Base-by-base conservation (phyloP, 352 stramenopile species). In the Globisporangium parvum region DNA sequence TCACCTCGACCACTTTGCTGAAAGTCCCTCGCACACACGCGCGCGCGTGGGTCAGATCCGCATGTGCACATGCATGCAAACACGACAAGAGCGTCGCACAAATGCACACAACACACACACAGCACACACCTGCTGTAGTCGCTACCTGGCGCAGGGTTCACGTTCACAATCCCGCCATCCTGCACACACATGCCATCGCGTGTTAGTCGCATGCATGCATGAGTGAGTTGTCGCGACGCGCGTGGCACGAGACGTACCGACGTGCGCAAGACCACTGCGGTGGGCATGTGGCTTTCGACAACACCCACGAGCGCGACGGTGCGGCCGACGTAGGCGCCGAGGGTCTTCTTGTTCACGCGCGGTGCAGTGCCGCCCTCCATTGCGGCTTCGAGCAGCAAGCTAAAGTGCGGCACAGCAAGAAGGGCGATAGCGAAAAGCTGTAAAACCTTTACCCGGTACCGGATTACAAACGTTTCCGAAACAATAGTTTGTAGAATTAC, bases 1-100 rank as follows among this genome's bases (percentile, higher is more conserved):
- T 93, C 55, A 94, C 85, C 55, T 94, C 85, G 48, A 94, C 82
- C 18, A 86, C 73, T 70, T 93, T 91, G 67, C 82, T 85, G 50
- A 42, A 51, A 2, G 23, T 24, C 47, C 12, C 2, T 6, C 41
- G 24, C 47, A 37, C 24, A 26, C 6, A 37, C 20, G 17, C 4
- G 21, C 4, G 20, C 23, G 23, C 28, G 31, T 31, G 18, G 18
- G 20, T 20, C 23, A 17, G 15, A 37, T 33, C n/a, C 6, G 23
- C 18, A 48, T 31, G 26, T 31, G 6, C 26, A 31, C 26, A 31
- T 2, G 26, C 26, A 31, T n/a, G n/a, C 26, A 31, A 2, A 31
- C 6, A 0, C 37, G 31, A n/a, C 21, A 48, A 18, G 18, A 21
- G 21, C 46, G 23, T 6, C 10, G 31, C 31, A 37, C 31, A 37